Conservation (phyloP, 2,329 filamentous ascomycete species). For the Fusarium papillatum region DNA sequence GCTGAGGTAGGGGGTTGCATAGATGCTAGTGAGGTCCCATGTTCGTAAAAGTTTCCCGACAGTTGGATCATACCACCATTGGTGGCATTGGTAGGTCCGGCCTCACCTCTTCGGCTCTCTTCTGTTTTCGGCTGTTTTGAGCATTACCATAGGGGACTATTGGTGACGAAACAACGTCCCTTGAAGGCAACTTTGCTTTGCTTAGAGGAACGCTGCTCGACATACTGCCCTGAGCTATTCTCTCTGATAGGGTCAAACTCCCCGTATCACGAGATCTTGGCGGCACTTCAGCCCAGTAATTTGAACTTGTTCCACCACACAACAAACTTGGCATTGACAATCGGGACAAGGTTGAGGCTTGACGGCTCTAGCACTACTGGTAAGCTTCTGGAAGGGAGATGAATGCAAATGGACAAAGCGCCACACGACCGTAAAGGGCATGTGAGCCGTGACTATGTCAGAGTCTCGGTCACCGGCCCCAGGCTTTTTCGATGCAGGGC, state of each 20-base stretch:
- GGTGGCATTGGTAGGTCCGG: constrained; percentile 8
- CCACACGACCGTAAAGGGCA: constrained; percentile 28
- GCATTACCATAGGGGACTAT: not conserved
- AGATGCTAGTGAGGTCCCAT: constrained; percentile 24
- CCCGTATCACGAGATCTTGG: not conserved
- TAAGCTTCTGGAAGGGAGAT: constrained; percentile 12
- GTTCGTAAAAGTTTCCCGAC: constrained; percentile 6
- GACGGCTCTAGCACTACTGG: not conserved
- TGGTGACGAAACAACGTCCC: not conserved
- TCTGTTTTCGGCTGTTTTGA: not conserved
- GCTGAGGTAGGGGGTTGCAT: constrained; percentile 10
- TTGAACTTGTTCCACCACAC: not conserved
- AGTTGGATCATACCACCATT: constrained; percentile 29
- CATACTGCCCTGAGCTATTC: not conserved
- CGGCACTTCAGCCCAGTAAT: not conserved
- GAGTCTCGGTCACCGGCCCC: not conserved
- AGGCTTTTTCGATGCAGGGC: constrained; percentile 12
- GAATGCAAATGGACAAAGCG: constrained; percentile 4
- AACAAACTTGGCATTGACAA: not conserved
- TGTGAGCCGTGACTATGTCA: constrained; percentile 10
- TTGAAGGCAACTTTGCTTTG: not conserved
- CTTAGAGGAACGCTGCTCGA: not conserved
- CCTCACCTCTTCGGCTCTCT: not conserved
- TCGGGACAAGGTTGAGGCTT: not conserved
- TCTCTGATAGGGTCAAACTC: not conserved